Evolutionary conservation across 202 grass and related monocot species (phyloP), one percentile per base, ranked within the genome.

Genomic region (Brachypodium distachyon): DNA sequence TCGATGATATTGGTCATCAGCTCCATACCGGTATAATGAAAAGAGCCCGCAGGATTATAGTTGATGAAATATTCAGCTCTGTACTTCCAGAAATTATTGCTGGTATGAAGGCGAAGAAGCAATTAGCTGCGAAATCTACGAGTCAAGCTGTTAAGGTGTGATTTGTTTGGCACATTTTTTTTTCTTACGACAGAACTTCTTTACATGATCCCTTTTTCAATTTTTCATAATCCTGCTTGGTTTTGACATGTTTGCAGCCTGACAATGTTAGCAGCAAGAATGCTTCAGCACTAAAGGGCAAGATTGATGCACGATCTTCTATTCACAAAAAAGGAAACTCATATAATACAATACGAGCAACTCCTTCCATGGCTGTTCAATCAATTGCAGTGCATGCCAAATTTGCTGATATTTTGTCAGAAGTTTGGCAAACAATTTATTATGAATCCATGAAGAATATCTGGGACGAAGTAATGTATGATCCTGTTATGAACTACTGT

Each of bases 21-120:
- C 70, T 98, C 25, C 87, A 98, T 69, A 67, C 85, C 16, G 89
- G 83, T n/a, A 90, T 98, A 82, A 87, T 95, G 87, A 98, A 98
- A 90, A 87, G 91, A 63, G 87, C 87, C 57, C 87, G 96, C 37
- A 91, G 83, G 37, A 28, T 88, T 78, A 51, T 98, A 28, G 26
- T 98, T 73, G 89, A 95, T 87, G 91, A 95, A 92, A 90, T 98
- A 65, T 90, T 98, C 48, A 87, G 91, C 61, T 69, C 25, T 34
- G 65, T 92, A 32, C 84, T 92, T 83, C 87, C 96, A 71, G 87
- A 98, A 31, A 87, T 95, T 65, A 87, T 95, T 88, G 56, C 73
- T 67, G 76, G 82, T 46, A 90, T 70, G 64, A 92, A 88, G 23
- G 33, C 82, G 29, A 67, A 85, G 78, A 93, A 53, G 76, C 78